Base-by-base conservation (phyloP, 2,329 filamentous ascomycete genomes). In the Emergomyces pasteurianus region DNA sequence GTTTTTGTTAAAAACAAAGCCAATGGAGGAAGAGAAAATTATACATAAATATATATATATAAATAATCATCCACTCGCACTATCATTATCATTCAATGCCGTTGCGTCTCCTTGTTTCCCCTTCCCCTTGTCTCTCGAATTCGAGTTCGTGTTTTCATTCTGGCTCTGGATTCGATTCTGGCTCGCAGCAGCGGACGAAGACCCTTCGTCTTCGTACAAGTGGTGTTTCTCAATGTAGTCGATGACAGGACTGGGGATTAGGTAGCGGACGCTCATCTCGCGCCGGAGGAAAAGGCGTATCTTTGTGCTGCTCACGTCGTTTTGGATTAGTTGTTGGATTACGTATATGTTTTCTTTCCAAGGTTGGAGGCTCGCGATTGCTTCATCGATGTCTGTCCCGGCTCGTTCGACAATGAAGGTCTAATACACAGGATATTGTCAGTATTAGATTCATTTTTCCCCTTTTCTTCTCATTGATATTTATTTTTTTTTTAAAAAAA, bases 271-370 rank as follows among this genome's bases (percentile, higher is more conserved):
- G 67, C 87, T 91, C 86, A 94, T 88, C 65, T 90, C 85, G 68
- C 88, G 82, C 69, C 88, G 84, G 40, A 92, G 73, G 70, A 95
- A 89, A 2, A 95, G 78, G 49, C 92, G 84, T 63, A 96, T 92
- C 77, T 95, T 86, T 62, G 84, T 86, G 64, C 87, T 91, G 68
- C 87, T 90, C 63, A 94, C 86, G 67, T 94, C 88, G 73, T 92
- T 92, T 65, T 89, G 86, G 56, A 95, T 92, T 58, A 95, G 83
- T 74, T 95, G 90, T 61, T 89, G 88, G 64, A 96, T 92, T 59
- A 95, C 88, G 70, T 90, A 86, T 63, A 96, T 87, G 67, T 95
- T 94, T 67, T 91, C 84, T 69, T 90, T 86, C 83, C 88, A 96
- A 63, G 85, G 83, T 71, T 90, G 86, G 54, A 96, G 79, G 52